These are phyloP conservation scores for Larix sibirica DNA, from an alignment of 83 land plant genomes.

Conservation along the genomic window DNA sequence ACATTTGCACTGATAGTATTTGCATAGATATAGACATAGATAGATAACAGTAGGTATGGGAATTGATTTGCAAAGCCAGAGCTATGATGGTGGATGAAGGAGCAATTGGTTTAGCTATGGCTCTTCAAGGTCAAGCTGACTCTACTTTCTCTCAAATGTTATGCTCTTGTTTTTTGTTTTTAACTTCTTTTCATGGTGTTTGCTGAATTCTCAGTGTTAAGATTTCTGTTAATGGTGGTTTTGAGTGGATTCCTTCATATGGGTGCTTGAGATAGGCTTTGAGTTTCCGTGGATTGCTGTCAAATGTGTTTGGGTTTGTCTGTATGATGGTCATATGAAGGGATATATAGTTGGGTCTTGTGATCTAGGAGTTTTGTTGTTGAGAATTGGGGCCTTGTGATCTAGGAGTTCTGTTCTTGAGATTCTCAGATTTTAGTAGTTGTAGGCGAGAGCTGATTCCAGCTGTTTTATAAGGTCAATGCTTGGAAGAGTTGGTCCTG, in stretches of 20 bases:
- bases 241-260: too few species aligned
- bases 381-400: too few species aligned
- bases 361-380: background rate
- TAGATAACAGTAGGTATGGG: background rate
- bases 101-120: background rate
- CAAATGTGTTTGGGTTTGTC: background rate
- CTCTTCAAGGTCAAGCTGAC: background rate
- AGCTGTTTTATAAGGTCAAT: background rate
- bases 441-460: background rate
- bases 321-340: background rate
- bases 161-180: background rate
- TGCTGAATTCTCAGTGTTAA: background rate
- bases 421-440: background rate
- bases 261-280: background rate
- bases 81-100: conserved; percentile 9
- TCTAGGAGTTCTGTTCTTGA: background rate
- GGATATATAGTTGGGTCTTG: background rate
- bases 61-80: conserved; percentile 13
- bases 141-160: background rate
- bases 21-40: background rate
- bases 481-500: background rate
- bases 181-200: background rate
- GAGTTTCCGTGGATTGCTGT: background rate
- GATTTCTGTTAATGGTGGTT: background rate
- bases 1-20: background rate